Percentiles rank a stretch among this genome's conserved stretches.
phyloP scores from a whole-genome alignment of 202 grass and related monocot genomes.

The Panicum hallii region DNA sequence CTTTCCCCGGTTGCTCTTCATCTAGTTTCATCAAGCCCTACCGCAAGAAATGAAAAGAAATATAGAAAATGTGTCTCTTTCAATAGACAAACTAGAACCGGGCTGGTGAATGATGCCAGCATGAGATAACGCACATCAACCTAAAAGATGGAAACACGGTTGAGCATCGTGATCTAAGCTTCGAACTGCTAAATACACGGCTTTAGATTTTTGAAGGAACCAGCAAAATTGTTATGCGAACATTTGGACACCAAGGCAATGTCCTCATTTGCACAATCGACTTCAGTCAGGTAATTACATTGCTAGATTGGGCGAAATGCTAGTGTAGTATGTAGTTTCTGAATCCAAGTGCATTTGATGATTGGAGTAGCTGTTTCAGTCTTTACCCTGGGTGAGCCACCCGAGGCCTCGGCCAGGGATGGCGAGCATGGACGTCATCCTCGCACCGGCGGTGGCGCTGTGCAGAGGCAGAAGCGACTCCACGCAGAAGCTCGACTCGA shows the following conservation, averaged over 20 bases:
- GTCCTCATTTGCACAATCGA: background rate
- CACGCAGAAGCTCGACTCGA: conserved; percentile 67
- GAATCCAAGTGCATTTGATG: background rate
- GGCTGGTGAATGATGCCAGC: conserved; percentile 16
- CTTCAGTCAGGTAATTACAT: background rate
- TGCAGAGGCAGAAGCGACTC: conserved; percentile 83
- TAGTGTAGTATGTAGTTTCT: background rate
- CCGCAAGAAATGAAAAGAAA: conserved; percentile 48
- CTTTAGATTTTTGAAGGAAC: background rate
- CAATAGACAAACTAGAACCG: conserved; percentile 37
- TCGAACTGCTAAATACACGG: background rate
- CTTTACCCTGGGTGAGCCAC: conserved; percentile 76
- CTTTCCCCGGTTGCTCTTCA: conserved; percentile 62
- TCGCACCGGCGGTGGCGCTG: conserved; percentile 67
- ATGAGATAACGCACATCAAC: background rate
- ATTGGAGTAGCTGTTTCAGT: conserved; percentile 45
- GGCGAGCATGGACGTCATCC: conserved; percentile 84
- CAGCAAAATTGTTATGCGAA: background rate
- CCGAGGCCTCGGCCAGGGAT: conserved; percentile 57
- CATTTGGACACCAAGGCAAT: conserved; percentile 25
- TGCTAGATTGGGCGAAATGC: background rate
- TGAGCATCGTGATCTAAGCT: background rate
- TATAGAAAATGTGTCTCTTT: conserved; percentile 40
- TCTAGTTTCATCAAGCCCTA: conserved; percentile 77
- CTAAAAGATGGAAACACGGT: background rate